Percentiles rank a stretch among this genome's conserved stretches.
These are phyloP conservation scores for Exidia glandulosa DNA, from an alignment of 768 basidiomycete genomes.

Conservation along the genomic window DNA sequence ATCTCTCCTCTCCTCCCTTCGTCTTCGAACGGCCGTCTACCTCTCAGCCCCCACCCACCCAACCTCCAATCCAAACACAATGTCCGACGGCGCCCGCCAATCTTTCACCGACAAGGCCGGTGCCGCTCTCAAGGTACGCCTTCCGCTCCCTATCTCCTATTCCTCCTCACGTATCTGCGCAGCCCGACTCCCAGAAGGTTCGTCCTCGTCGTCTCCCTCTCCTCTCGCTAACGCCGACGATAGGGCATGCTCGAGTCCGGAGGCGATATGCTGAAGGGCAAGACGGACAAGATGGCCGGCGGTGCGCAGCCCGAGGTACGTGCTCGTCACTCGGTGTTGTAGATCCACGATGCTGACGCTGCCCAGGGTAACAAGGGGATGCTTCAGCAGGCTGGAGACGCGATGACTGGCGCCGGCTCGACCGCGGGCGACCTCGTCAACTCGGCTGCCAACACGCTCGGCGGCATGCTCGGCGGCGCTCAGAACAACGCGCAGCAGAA, in stretches of 20 bases:
- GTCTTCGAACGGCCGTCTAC: too few relatives aligned
- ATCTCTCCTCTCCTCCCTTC: too few relatives aligned
- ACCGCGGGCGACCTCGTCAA: too few relatives aligned
- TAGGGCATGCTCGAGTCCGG: conserved; percentile 27
- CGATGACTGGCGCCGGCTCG: neutral
- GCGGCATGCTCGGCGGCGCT: neutral
- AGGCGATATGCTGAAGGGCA: conserved; percentile 36
- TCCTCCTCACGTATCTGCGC: neutral
- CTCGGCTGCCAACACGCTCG: too few relatives aligned
- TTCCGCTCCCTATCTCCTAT: neutral
- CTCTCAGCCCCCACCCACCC: too few relatives aligned
- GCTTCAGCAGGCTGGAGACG: neutral
- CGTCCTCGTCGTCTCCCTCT: neutral
- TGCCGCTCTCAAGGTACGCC: conserved; percentile 39
- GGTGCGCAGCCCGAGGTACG: conserved; percentile 29
- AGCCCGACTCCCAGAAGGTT: too few relatives aligned
- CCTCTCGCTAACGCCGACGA: conserved; percentile 39
- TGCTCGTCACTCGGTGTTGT: neutral
- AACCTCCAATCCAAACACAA: conserved; percentile 20
- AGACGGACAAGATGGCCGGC: conserved; percentile 37
- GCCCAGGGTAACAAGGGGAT: neutral
- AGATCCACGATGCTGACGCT: neutral
- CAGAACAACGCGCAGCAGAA: neutral
- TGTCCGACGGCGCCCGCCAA: conserved; percentile 50
- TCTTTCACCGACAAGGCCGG: conserved; percentile 46